These are phyloP conservation scores for Coemansia sp. DNA, from an alignment of 192 early-diverging fungal species.

Conservation along the genomic window DNA sequence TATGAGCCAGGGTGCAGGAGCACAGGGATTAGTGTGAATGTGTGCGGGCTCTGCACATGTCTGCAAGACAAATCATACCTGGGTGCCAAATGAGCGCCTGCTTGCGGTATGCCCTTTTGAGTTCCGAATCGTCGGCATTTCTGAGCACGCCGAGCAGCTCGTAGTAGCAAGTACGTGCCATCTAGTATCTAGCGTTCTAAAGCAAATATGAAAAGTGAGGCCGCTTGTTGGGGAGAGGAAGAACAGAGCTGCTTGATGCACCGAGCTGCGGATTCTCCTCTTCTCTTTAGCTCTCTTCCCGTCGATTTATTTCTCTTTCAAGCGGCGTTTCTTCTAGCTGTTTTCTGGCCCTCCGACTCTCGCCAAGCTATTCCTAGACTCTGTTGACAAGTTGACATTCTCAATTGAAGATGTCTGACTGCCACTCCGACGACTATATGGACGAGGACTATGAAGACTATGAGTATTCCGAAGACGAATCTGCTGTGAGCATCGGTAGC, in stretches of 20 bases:
- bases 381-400: neutral
- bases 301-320: neutral
- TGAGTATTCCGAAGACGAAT: conserved; percentile 38
- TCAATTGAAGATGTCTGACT: conserved; percentile 27
- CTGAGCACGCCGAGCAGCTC: conserved; percentile 80
- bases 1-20: conserved; percentile 54
- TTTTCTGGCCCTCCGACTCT: neutral
- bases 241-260: neutral
- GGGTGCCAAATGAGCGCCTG: conserved; percentile 79
- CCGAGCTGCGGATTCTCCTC: neutral
- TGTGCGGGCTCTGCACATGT: neutral
- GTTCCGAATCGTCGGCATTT: conserved; percentile 65
- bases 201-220: neutral
- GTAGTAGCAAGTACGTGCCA: conserved; percentile 82
- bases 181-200: conserved; percentile 1
- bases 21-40: conserved; percentile 14
- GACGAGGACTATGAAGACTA: conserved; percentile 34
- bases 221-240: neutral
- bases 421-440: conserved; percentile 36
- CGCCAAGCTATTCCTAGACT: too few relatives aligned
- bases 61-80: conserved; percentile 40
- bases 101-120: conserved; percentile 85
- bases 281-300: neutral
- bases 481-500: neutral
- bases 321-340: neutral